Base-by-base conservation (phyloP, 352 stramenopile species). In the Pythium guiyangense region DNA sequence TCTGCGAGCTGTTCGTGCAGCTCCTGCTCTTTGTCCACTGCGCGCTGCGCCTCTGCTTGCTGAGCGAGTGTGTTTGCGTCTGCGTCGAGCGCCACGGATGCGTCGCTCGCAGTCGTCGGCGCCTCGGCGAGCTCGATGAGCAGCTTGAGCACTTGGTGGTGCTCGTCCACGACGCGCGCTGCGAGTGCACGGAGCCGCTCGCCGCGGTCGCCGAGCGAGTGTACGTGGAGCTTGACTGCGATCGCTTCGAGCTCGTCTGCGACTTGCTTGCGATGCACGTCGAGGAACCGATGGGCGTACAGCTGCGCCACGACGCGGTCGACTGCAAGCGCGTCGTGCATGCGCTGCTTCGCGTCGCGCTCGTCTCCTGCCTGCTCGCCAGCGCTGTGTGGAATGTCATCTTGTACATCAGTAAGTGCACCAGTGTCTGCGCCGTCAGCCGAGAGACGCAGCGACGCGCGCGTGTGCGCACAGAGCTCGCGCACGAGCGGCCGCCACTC, bases 401-500 rank as follows among this genome's bases (percentile, higher is more conserved):
- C 18, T 3, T 8, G 17, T n/a, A 12, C n/a, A 49, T 39, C 15
- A 17, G 0, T 27, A n/a, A 31, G 12, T 46, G 45, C n/a, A 9
- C 2, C 18, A 4, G 4, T 17, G 39, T 1, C 4, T 46, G 34
- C 5, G 6, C 34, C 17, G 27, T 39, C 14, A 18, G 22, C 22
- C 12, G 17, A 27, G 25, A 54, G 44, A 9, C 1, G 54, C 20
- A 17, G 22, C 1, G 20, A 12, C 18, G n/a, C 15, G 1, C 18
- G 42, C 22, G 77, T 51, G 14, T 60, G 66, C 29, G 44, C 65
- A 34, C 66, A 86, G 29, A 90, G 68, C 50, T 87, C 63, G 56
- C 58, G 66, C 31, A 57, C 67, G 25, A 85, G 77, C 54, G 79
- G 77, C 39, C 75, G 74, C 79, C 77, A 90, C 61, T 88, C 73